Conservation (phyloP, 768 basidiomycete species). For the Mrakia hoshinonis region DNA sequence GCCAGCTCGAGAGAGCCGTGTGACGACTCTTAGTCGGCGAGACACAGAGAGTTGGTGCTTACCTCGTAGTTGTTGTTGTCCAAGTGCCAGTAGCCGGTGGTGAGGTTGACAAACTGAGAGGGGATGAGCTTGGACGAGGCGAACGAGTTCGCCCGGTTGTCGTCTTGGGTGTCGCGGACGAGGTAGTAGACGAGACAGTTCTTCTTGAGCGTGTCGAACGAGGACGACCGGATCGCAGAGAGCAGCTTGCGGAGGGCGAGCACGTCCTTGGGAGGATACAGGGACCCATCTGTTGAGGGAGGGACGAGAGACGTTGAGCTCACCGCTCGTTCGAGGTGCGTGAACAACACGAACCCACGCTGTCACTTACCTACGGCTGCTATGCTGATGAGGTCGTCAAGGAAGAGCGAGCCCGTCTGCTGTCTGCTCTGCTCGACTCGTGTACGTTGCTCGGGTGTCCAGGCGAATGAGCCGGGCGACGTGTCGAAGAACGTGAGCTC, state of each 20-base stretch:
- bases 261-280: constrained; percentile 58
- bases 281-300: constrained; percentile 1
- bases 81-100: constrained; percentile 78
- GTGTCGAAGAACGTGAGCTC: constrained; percentile 19
- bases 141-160: constrained; percentile 53
- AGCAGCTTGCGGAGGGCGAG: constrained; percentile 53
- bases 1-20: too few relatives aligned
- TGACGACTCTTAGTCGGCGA: too few relatives aligned
- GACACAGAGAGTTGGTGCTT: constrained; percentile 42
- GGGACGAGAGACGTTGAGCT: background rate
- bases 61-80: constrained; percentile 62
- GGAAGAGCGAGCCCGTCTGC: constrained; percentile 19
- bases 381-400: constrained; percentile 23
- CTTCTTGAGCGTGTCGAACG: constrained; percentile 67
- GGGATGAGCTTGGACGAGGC: constrained; percentile 55
- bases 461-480: constrained; percentile 21
- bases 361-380: constrained; percentile 22
- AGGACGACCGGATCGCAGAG: constrained; percentile 52
- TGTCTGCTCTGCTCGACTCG: background rate
- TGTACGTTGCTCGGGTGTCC: background rate
- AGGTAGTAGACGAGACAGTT: constrained; percentile 73
- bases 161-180: constrained; percentile 52
- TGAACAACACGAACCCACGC: background rate
- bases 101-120: constrained; percentile 62
- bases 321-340: background rate